Conservation (phyloP, 2,329 filamentous ascomycete genomes). For the Aspergillus sp. region DNA sequence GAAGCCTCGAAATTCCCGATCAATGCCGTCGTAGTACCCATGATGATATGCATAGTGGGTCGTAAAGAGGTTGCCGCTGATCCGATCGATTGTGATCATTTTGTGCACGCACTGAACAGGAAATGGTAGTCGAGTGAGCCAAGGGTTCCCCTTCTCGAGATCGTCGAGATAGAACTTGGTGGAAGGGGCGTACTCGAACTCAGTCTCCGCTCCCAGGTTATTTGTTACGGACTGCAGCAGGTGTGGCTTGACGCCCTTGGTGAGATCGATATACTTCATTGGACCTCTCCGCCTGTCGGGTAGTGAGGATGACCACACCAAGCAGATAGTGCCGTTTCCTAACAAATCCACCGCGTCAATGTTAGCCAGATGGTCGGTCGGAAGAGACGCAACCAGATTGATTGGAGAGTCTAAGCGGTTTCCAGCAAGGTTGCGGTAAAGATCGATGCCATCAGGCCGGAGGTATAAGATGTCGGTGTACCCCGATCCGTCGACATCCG, state of each 20-base stretch:
- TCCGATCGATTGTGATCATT: neutral
- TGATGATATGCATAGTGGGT: slow-evolving; percentile 6
- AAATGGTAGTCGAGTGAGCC: slow-evolving; percentile 3
- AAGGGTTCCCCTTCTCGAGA: neutral
- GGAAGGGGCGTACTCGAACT: neutral
- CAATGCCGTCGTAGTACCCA: slow-evolving; percentile 8
- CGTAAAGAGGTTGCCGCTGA: neutral
- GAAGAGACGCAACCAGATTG: neutral
- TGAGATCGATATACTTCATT: neutral
- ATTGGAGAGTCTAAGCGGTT: neutral
- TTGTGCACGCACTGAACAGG: neutral
- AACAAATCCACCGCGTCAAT: neutral
- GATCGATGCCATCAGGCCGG: neutral
- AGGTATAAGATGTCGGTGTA: slow-evolving; percentile 1
- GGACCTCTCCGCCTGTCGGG: neutral
- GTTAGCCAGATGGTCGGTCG: neutral
- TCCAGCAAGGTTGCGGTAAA: neutral
- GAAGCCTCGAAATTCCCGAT: slow-evolving; percentile 10
- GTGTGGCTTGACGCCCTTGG: neutral
- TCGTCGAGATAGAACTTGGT: slow-evolving; percentile 3
- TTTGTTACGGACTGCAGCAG: neutral
- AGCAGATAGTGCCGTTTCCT: neutral
- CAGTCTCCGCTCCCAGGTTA: neutral
- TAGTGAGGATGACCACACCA: neutral
- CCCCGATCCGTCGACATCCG: neutral